phyloP scores from a whole-genome alignment of 2,329 filamentous ascomycete species.

The Onygenales sp. region DNA sequence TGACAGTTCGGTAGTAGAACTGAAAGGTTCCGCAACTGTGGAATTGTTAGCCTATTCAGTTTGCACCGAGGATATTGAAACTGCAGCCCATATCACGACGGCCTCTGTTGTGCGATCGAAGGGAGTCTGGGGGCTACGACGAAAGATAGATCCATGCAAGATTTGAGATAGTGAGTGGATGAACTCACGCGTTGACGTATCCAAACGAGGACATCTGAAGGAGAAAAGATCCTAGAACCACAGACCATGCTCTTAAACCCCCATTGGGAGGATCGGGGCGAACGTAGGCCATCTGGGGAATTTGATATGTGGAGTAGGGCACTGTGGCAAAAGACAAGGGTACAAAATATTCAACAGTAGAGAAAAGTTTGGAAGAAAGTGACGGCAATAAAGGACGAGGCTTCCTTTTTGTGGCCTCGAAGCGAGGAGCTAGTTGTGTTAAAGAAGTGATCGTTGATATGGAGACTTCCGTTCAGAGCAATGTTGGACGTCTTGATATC shows the following conservation, averaged over 20 bases:
- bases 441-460: no score
- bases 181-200: not conserved
- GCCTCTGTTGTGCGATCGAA: no score
- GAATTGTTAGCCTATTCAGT: not conserved
- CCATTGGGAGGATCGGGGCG: slow-evolving; percentile 1
- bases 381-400: no score
- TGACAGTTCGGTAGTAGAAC: slow-evolving; percentile 5
- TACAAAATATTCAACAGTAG: not conserved
- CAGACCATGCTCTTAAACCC: not conserved
- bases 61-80: not conserved
- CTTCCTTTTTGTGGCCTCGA: no score
- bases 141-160: not conserved
- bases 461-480: no score
- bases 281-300: not conserved
- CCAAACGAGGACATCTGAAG: slow-evolving; percentile 1
- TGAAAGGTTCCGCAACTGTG: slow-evolving; percentile 8
- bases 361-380: not conserved
- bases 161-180: not conserved
- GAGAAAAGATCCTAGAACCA: not conserved
- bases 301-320: not conserved
- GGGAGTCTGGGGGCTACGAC: no score
- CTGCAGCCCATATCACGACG: no score
- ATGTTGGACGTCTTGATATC: not conserved
- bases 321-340: not conserved
- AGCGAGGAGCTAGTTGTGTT: no score